Base-by-base conservation (phyloP, 345 rosid species). In the Rhizophora mangle region DNA sequence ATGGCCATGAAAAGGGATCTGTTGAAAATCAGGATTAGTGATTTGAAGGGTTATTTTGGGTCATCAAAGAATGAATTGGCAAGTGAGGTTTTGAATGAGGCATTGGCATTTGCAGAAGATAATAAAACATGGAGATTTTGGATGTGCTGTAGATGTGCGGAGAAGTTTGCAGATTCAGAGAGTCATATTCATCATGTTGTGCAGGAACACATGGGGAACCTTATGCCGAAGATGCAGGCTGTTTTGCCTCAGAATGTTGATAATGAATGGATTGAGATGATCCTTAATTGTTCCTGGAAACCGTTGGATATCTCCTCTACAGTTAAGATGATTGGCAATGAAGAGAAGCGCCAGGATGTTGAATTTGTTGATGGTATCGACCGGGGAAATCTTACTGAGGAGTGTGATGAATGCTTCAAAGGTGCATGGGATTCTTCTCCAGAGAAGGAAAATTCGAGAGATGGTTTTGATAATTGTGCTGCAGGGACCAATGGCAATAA, bases 371-470 rank as follows among this genome's bases (percentile, higher is more conserved):
- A 79, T 56, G 86, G 80, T 74, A 65, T 82, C 61, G 80, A 62
- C 80, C 69, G 73, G 2, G 80, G 76, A 49, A 82, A 76, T 70
- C 75, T 62, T 57, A 67, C 64, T 53, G 87, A 85, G 31, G 90
- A 82, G 69, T 78, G 78, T 75, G 85, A 86, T 56, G 89, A 86
- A 71, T 86, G 84, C 81, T 88, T 94, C 74, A 81, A 82, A 74
- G 92, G 88, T 87, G 96, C 93, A 31, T 84, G 95, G 89, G 95
- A 86, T 81, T 84, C 91, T 74, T 84, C 94, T 63, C 85, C 84
- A 0, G 89, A 83, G 67, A 91, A 87, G 79, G 89, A 81, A 70
- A 82, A 73, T 63, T 51, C 67, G 55, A 80, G 72, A 67, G 88
- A 85, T 65, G 47, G 71, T 64, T 82, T 69, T 78, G 85, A 72